Base-by-base conservation (phyloP, 768 basidiomycete genomes). In the Termitomyces sp. region DNA sequence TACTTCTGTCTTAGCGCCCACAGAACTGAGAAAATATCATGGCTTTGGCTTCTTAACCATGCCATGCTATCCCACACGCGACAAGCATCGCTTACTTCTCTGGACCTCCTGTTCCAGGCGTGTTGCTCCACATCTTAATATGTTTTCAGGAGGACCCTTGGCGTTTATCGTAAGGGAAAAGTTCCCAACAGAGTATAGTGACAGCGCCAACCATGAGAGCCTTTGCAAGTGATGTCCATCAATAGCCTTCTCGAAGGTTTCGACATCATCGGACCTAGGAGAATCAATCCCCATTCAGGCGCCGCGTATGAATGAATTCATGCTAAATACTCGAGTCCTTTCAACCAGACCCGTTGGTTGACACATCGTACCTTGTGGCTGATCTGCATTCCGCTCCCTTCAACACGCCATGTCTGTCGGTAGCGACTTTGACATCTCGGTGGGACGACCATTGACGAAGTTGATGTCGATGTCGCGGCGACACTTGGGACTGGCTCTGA, bases 381-480 rank as follows among this genome's bases (percentile, higher is more conserved):
- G n/a, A n/a, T n/a, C n/a, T n/a, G 51, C 63, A 59, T 51, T 52
- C 54, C 54, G 62, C 64, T 65, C 44, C 59, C 59, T 56, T 57
- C 60, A 29, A 61, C 54, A 48, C 44, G 71, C 73, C 72, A 74
- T 73, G 59, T 71, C 73, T 18, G 65, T 66, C 61, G 76, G 74
- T 59, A 70, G 70, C 39, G 64, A 70, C 47, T 73, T 72, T 2
- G 75, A 76, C 61, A 60, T 22, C 63, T 67, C n/a, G n/a, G n/a
- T n/a, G n/a, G n/a, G n/a, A n/a, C n/a, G n/a, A n/a, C n/a, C n/a
- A 72, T 77, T 55, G 61, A 66, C 15, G 66, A 68, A 28, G 55
- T 66, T 10, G 78, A 84, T 47, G 72, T 85, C 63, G 87, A 88
- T 67, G 76, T 81, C n/a, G 87, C 82, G 2, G 87, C 87, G 24